Conservation (phyloP, 2,329 filamentous ascomycete species). For the Fusarium cicatricum region DNA sequence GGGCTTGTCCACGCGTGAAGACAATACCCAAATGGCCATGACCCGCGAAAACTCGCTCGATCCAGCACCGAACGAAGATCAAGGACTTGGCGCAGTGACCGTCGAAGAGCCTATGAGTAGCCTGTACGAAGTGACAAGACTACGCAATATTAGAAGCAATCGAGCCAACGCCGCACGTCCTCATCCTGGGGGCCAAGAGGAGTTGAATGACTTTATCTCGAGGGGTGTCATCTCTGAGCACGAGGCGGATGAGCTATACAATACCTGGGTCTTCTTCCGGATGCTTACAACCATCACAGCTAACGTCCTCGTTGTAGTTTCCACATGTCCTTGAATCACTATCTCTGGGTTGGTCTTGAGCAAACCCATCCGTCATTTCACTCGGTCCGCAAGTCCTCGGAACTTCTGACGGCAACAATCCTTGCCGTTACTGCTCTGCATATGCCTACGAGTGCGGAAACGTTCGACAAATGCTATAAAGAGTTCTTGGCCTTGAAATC, state of each 20-base stretch:
- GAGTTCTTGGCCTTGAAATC: conserved; percentile 66
- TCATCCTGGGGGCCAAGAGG: conserved; percentile 13
- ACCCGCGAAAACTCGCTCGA: conserved; percentile 27
- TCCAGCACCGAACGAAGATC: conserved; percentile 2
- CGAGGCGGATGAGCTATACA: conserved; percentile 26
- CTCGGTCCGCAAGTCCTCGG: conserved; percentile 63
- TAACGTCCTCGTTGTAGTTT: conserved; percentile 2
- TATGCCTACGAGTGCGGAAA: conserved; percentile 58
- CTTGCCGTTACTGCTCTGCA: conserved; percentile 67
- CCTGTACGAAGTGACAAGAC: conserved; percentile 24
- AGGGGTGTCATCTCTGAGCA: conserved; percentile 20
- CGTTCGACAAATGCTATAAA: conserved; percentile 58
- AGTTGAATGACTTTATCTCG: conserved; percentile 28
- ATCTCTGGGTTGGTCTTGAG: conserved; percentile 28
- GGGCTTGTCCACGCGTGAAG: conserved; percentile 20
- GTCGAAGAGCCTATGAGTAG: conserved; percentile 30
- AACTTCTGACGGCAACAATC: conserved; percentile 64
- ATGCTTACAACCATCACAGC: not conserved
- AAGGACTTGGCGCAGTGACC: conserved; percentile 18
- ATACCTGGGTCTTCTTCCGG: conserved; percentile 2
- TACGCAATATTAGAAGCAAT: conserved; percentile 28
- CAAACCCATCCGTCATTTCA: conserved; percentile 52
- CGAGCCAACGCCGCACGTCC: conserved; percentile 20
- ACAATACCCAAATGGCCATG: conserved; percentile 31
- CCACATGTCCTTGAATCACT: conserved; percentile 26